Conservation (phyloP, 495 filamentous ascomycete genomes). For the Clavariopsis aquatica region DNA sequence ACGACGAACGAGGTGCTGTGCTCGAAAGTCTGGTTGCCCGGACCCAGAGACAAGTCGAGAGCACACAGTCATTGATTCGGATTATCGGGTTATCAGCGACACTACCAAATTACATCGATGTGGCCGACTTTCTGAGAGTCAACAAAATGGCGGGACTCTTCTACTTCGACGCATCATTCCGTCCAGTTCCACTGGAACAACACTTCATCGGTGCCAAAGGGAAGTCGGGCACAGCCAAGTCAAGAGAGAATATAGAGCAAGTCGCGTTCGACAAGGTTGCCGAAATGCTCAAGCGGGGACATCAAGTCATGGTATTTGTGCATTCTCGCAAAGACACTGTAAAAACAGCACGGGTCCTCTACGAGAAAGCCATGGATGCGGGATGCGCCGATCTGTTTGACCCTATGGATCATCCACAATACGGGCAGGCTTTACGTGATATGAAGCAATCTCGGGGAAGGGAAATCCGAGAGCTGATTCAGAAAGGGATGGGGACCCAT, state of each 20-base stretch:
- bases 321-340: slow-evolving; percentile 95
- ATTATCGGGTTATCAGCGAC: slow-evolving; percentile 95
- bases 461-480: slow-evolving; percentile 84
- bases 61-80: slow-evolving; percentile 93
- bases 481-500: slow-evolving; percentile 89
- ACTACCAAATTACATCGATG: slow-evolving; percentile 92
- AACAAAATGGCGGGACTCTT: slow-evolving; percentile 92
- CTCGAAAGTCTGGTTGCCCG: slow-evolving; percentile 92
- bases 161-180: slow-evolving; percentile 95
- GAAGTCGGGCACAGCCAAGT: slow-evolving; percentile 74
- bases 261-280: slow-evolving; percentile 92
- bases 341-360: slow-evolving; percentile 78
- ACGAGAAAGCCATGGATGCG: slow-evolving; percentile 82
- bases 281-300: slow-evolving; percentile 80
- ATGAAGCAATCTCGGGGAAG: slow-evolving; percentile 79
- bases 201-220: slow-evolving; percentile 97
- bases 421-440: slow-evolving; percentile 72
- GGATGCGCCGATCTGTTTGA: slow-evolving; percentile 79
- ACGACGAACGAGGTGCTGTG: slow-evolving; percentile 95
- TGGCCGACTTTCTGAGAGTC: slow-evolving; percentile 94
- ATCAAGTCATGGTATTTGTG: slow-evolving; percentile 99
- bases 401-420: slow-evolving; percentile 66
- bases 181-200: slow-evolving; percentile 94
- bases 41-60: slow-evolving; percentile 94
- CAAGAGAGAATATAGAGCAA: slow-evolving; percentile 82